Evolutionary conservation across 495 filamentous ascomycete species (phyloP).

Genomic region (Jackrogersella multiformis): DNA sequence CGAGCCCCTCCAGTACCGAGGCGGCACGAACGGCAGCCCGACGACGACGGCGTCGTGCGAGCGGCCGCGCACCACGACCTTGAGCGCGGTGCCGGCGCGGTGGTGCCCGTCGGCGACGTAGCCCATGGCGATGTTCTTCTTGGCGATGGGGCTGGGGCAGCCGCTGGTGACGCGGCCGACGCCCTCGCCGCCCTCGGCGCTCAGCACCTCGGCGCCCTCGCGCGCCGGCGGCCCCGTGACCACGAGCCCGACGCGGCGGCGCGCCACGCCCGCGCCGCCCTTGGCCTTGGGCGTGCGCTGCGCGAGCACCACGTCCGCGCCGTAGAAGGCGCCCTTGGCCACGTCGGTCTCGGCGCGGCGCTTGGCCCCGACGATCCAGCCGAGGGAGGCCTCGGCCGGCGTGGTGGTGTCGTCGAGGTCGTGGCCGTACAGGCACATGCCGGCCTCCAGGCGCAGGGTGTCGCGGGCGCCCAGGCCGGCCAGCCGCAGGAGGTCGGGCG

Average conservation of each 20-base stretch:
- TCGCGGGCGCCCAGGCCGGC: constrained; percentile 92
- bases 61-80: constrained; percentile 83
- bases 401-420: constrained; percentile 91
- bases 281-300: constrained; percentile 76
- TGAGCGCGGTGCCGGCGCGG: constrained; percentile 86
- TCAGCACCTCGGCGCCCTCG: constrained; percentile 83
- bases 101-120: constrained; percentile 86
- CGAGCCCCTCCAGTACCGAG: constrained; percentile 68
- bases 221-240: constrained; percentile 89
- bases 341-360: constrained; percentile 62
- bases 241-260: constrained; percentile 81
- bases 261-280: constrained; percentile 69
- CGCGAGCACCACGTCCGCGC: constrained; percentile 72
- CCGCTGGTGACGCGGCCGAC: constrained; percentile 83
- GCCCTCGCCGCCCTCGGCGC: constrained; percentile 55
- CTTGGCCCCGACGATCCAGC: constrained; percentile 88
- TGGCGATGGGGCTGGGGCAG: constrained; percentile 84
- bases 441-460: constrained; percentile 91
- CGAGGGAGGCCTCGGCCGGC: constrained; percentile 82
- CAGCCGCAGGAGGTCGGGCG: constrained; percentile 74
- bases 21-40: constrained; percentile 94
- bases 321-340: constrained; percentile 73
- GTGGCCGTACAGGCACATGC: constrained; percentile 98
- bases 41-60: constrained; percentile 78
- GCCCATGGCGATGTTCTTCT: constrained; percentile 94